Evolutionary conservation across 495 filamentous ascomycete genomes (phyloP).

Genomic region (Penicillium bovifimosum): DNA sequence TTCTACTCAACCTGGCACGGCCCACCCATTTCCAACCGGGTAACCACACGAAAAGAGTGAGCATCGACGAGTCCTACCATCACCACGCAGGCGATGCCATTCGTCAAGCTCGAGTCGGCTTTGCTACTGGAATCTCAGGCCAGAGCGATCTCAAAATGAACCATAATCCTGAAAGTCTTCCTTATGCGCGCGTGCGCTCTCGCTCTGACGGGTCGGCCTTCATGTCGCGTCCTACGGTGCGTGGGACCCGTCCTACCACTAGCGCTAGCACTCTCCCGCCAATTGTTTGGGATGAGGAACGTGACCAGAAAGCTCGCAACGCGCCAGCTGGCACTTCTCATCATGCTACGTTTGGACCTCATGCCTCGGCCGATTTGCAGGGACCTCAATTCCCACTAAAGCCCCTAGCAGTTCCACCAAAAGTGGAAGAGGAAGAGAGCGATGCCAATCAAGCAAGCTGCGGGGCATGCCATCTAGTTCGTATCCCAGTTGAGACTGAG

Average conservation of each 20-base stretch:
- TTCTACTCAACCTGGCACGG: slow-evolving; percentile 45
- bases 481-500: slow-evolving; percentile 41
- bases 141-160: slow-evolving; percentile 14
- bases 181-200: slow-evolving; percentile 39
- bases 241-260: slow-evolving; percentile 36
- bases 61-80: slow-evolving; percentile 33
- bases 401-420: slow-evolving; percentile 16
- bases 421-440: slow-evolving; percentile 29
- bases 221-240: slow-evolving; percentile 36
- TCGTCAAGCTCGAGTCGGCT: slow-evolving; percentile 22
- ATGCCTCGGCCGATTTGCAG: neutral
- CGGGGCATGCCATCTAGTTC: slow-evolving; percentile 46
- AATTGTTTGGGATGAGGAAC: slow-evolving; percentile 36
- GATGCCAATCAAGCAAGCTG: slow-evolving; percentile 41
- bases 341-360: slow-evolving; percentile 4
- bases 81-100: slow-evolving; percentile 23
- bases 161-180: slow-evolving; percentile 14
- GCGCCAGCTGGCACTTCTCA: slow-evolving; percentile 8
- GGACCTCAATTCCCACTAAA: slow-evolving; percentile 3
- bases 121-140: slow-evolving; percentile 8
- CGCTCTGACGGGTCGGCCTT: slow-evolving; percentile 44
- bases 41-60: slow-evolving; percentile 30
- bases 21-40: slow-evolving; percentile 34
- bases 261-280: slow-evolving; percentile 37
- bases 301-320: slow-evolving; percentile 20